Base-by-base conservation (phyloP, 495 filamentous ascomycete species). In the Hypoxylon lenormandii region DNA sequence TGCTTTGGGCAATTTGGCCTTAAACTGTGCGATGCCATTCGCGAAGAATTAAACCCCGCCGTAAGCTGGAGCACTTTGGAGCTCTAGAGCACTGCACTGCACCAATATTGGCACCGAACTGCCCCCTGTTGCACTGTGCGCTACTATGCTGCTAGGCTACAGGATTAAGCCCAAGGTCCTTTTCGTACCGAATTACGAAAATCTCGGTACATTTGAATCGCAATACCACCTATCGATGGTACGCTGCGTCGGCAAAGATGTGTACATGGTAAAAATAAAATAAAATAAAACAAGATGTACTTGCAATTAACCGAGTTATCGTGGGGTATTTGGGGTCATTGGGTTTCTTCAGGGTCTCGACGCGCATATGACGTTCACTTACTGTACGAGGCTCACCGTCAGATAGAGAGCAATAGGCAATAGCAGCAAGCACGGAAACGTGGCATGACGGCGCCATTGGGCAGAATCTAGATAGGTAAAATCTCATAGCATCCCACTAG, bases 1-100 rank as follows among this genome's bases (percentile, higher is more conserved):
- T 70, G 21, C 23, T 70, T 64, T 21, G 64, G 66, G 66, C 11
- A 64, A 64, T 64, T 69, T 46, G 48, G 23, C 52, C 12, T 30
- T 15, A 51, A 59, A 60, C 47, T 21, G 16, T 48, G 60, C 66
- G 45, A 49, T 64, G 54, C 60, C 38, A 69, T 69, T 69, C 66
- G 60, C 43, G 53, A 45, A 42, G 47, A 54, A 16, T 43, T 18
- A 36, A 28, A 12, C 16, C 22, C 38, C 23, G 47, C 33, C 13
- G 22, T 23, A 26, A 53, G 46, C 18, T 42, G 21, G 37, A n/a
- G 15, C 38, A 42, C 52, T 43, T 10, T n/a, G n/a, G 19, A 53
- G 15, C 11, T 1, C 23, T 51, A 28, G 36, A 19, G 49, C 16
- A 38, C 6, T 13, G 18, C 12, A 21, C 3, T 30, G 46, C 46